Evolutionary conservation across 2,329 filamentous ascomycete genomes (phyloP).

Genomic region (Fusarium keratoplasticum): DNA sequence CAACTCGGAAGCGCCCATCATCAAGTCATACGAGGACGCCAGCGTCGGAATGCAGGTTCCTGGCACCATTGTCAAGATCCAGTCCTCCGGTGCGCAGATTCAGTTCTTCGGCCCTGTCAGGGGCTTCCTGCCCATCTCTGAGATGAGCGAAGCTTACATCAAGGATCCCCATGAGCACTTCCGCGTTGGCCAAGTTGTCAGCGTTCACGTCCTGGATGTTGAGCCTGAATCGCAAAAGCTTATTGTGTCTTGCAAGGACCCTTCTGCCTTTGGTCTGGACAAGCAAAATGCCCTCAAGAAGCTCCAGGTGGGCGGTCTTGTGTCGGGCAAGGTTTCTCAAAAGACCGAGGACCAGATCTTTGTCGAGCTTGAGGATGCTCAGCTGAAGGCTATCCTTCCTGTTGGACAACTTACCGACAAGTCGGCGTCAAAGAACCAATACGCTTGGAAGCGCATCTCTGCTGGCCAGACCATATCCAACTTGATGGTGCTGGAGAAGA

Average conservation of each 20-base stretch:
- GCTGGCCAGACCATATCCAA: conserved; percentile 86
- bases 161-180: conserved; percentile 91
- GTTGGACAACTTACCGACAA: conserved; percentile 88
- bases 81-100: conserved; percentile 83
- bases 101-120: conserved; percentile 89
- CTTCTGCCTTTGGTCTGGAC: conserved; percentile 77
- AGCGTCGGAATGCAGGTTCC: conserved; percentile 80
- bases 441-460: conserved; percentile 81
- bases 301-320: conserved; percentile 78
- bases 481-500: conserved; percentile 88
- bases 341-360: conserved; percentile 82
- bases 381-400: conserved; percentile 81
- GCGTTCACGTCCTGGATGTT: conserved; percentile 86
- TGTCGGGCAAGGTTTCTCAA: conserved; percentile 83
- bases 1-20: conserved; percentile 85
- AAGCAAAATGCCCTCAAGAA: conserved; percentile 82
- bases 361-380: conserved; percentile 79
- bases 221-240: conserved; percentile 78
- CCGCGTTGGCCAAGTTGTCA: conserved; percentile 89
- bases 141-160: conserved; percentile 99
- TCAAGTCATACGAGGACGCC: conserved; percentile 82
- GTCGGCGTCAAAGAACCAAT: conserved; percentile 80
- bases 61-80: conserved; percentile 87
- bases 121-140: conserved; percentile 90
- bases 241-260: conserved; percentile 93